These are phyloP conservation scores for Mrakia frigida DNA, from an alignment of 768 basidiomycete species.

Conservation along the genomic window DNA sequence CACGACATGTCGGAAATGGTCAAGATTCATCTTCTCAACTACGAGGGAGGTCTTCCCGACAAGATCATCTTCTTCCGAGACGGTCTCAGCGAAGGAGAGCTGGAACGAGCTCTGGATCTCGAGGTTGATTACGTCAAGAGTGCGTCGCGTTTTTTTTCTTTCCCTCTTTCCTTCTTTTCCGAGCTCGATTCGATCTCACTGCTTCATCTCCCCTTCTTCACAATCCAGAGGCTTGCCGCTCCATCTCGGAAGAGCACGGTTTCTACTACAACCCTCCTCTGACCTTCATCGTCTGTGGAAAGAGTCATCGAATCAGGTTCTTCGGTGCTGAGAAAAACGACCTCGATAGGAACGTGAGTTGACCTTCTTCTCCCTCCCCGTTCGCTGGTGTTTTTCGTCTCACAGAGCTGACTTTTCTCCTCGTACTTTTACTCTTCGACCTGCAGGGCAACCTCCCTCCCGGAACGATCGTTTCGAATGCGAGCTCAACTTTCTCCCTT, in stretches of 20 bases:
- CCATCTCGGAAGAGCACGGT: not conserved
- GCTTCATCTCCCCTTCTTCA: too few species aligned
- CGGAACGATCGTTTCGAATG: not conserved
- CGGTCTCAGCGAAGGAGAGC: not conserved
- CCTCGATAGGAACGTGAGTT: too few species aligned
- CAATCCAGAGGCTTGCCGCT: not conserved
- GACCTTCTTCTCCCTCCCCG: too few species aligned
- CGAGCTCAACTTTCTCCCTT: too few species aligned
- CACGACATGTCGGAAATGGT: not conserved
- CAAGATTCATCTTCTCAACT: not conserved
- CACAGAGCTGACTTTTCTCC: too few species aligned
- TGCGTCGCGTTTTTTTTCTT: not conserved
- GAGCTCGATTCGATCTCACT: not conserved
- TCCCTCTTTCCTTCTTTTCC: not conserved
- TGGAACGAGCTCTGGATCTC: not conserved
- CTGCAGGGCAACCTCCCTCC: not conserved
- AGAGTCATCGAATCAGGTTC: not conserved
- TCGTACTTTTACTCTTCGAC: not conserved
- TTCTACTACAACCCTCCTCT: not conserved
- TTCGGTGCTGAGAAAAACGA: too few species aligned
- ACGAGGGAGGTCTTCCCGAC: not conserved
- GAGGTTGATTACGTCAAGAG: not conserved
- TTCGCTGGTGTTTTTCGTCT: too few species aligned
- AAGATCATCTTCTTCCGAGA: constrained; percentile 4
- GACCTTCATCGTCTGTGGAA: not conserved